A percentile compares a stretch with the other conserved stretches of the same genome.
Conservation (phyloP, 2,329 filamentous ascomycete species). For the Xylaria multiplex region DNA sequence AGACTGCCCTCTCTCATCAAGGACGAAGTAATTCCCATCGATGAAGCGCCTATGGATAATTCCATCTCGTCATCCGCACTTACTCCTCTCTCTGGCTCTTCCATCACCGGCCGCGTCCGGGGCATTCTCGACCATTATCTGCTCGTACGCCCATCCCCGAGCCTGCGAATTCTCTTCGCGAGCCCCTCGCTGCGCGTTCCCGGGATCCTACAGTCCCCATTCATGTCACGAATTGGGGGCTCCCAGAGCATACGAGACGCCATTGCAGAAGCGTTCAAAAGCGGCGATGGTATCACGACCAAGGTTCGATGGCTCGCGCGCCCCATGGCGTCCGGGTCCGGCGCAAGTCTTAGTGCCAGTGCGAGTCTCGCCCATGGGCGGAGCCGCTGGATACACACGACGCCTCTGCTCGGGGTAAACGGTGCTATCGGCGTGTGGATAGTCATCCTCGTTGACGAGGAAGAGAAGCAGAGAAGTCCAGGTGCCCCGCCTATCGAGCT, state of each 20-base stretch:
- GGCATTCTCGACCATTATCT: conserved; percentile 67
- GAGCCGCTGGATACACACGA: conserved; percentile 80
- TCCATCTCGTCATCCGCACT: conserved; percentile 25
- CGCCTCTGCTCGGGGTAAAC: conserved; percentile 73
- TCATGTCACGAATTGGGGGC: conserved; percentile 65
- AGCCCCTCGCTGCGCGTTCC: conserved; percentile 74
- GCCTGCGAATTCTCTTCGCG: conserved; percentile 73
- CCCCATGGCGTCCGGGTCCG: conserved; percentile 5
- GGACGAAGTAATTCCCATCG: conserved; percentile 48
- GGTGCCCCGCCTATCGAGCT: conserved; percentile 31
- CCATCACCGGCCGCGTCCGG: conserved; percentile 49
- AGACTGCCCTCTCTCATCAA: conserved; percentile 56
- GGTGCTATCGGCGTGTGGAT: conserved; percentile 81
- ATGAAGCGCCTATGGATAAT: conserved; percentile 20
- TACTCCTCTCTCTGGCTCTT: conserved; percentile 24
- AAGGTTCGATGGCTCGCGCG: conserved; percentile 74
- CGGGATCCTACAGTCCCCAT: conserved; percentile 71
- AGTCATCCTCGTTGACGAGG: conserved; percentile 77
- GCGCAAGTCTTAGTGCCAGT: conserved; percentile 4
- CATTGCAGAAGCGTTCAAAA: conserved; percentile 67
- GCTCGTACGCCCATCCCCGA: conserved; percentile 73
- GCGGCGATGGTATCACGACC: conserved; percentile 77
- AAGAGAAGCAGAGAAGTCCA: conserved; percentile 48
- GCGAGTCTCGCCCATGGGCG: conserved; percentile 63
- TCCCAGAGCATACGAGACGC: conserved; percentile 59